These are phyloP conservation scores for Grosmannia huntii DNA, from an alignment of 2,329 filamentous ascomycete genomes.

Conservation along the genomic window DNA sequence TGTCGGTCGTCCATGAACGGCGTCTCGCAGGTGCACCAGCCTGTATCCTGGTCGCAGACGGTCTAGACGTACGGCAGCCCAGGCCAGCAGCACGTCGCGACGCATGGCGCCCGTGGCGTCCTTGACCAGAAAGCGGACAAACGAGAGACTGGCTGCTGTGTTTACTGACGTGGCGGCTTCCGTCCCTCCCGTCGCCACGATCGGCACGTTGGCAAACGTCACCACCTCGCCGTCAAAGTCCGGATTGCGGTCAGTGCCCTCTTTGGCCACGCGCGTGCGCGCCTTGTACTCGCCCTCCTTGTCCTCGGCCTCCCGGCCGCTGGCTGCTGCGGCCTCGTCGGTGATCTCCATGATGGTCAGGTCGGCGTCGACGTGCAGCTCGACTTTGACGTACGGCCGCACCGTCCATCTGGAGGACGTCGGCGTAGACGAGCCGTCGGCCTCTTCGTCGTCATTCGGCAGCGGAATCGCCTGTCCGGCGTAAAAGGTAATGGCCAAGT, in stretches of 20 bases:
- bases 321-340: constrained; percentile 24
- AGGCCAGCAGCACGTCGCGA: constrained; percentile 67
- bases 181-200: constrained; percentile 23
- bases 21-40: constrained; percentile 62
- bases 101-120: constrained; percentile 60
- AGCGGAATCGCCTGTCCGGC: constrained; percentile 67
- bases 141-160: constrained; percentile 56
- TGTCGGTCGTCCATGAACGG: constrained; percentile 46
- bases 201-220: constrained; percentile 37
- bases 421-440: background rate
- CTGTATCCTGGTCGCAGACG: constrained; percentile 63
- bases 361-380: constrained; percentile 63
- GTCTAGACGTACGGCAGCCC: constrained; percentile 81
- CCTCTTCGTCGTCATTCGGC: constrained; percentile 22
- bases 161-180: constrained; percentile 18
- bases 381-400: constrained; percentile 70
- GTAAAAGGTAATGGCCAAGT: constrained; percentile 60
- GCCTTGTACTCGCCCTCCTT: constrained; percentile 41
- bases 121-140: constrained; percentile 73
- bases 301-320: constrained; percentile 14
- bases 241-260: constrained; percentile 30
- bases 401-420: constrained; percentile 30
- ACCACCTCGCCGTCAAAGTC: constrained; percentile 50
- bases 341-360: background rate
- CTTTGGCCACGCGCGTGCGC: constrained; percentile 27